These are phyloP conservation scores for Guadua angustifolia DNA, from an alignment of 176 grass and related monocot species.

Conservation along the genomic window DNA sequence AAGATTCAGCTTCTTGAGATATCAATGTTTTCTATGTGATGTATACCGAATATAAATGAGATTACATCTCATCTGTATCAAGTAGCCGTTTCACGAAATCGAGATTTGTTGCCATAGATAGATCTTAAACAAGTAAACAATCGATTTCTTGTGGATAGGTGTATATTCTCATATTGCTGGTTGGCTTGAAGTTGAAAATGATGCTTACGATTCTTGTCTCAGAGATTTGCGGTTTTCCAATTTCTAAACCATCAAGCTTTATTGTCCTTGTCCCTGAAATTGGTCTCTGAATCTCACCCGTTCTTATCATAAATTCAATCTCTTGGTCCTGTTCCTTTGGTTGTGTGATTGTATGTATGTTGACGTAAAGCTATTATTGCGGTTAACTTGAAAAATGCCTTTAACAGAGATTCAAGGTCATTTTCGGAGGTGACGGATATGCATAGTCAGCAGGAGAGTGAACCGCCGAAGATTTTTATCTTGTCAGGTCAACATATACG, in stretches of 20 bases:
- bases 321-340: slow-evolving; percentile 1
- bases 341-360: not conserved
- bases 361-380: slow-evolving; percentile 6
- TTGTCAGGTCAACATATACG: slow-evolving; percentile 53
- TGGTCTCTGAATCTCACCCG: not conserved
- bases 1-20: no score
- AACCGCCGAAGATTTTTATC: slow-evolving; percentile 47
- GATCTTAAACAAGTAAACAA: no score
- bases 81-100: no score
- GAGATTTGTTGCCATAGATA: no score
- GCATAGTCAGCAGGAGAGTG: slow-evolving; percentile 58
- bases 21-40: no score
- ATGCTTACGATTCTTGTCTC: no score
- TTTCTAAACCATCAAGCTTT: slow-evolving; percentile 7
- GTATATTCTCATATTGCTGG: no score
- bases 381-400: slow-evolving; percentile 7
- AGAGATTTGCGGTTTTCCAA: no score
- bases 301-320: not conserved
- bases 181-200: no score
- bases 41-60: no score
- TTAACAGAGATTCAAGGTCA: slow-evolving; percentile 41
- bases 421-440: slow-evolving; percentile 39
- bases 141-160: no score
- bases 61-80: no score
- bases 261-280: not conserved